A percentile compares a stretch with the other conserved stretches of the same genome.
Evolutionary conservation across 2,329 filamentous ascomycete species (phyloP).

Genomic region (Arthrobotrys megalospora): DNA sequence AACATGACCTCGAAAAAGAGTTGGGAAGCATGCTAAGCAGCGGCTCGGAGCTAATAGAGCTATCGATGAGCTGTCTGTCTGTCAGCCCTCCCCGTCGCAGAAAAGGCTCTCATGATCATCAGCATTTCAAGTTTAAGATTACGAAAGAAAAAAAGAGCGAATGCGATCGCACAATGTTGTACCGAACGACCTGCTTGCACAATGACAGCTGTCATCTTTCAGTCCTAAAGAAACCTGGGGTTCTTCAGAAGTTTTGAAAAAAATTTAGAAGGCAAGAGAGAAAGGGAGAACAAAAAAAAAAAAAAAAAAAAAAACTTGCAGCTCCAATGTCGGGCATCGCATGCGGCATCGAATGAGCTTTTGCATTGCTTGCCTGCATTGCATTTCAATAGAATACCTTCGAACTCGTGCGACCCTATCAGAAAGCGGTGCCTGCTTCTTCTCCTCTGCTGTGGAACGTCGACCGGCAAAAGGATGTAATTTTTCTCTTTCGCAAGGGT

Average conservation of each 20-base stretch:
- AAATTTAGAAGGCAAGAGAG: background rate
- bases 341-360: conserved; percentile 59
- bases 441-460: conserved; percentile 49
- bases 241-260: background rate
- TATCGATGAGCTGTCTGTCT: conserved; percentile 33
- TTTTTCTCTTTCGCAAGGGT: conserved; percentile 12
- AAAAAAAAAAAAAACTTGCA: conserved; percentile 15
- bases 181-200: conserved; percentile 1
- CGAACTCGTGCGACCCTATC: conserved; percentile 34
- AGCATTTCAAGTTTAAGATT: background rate
- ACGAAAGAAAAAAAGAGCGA: background rate
- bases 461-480: conserved; percentile 7
- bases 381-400: conserved; percentile 15
- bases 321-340: conserved; percentile 46
- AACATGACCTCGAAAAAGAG: conserved; percentile 7
- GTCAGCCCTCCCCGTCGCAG: background rate
- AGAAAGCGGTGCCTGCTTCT: conserved; percentile 51
- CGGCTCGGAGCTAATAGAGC: conserved; percentile 5
- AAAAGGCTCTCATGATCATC: conserved; percentile 42
- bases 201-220: conserved; percentile 32
- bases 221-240: background rate
- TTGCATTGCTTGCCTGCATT: conserved; percentile 53
- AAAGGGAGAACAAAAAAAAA: conserved; percentile 5
- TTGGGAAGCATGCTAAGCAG: background rate
- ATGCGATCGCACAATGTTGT: conserved; percentile 14